Evolutionary conservation across 108 stramenopile genomes (phyloP).

Genomic region (Ochromonas danica): DNA sequence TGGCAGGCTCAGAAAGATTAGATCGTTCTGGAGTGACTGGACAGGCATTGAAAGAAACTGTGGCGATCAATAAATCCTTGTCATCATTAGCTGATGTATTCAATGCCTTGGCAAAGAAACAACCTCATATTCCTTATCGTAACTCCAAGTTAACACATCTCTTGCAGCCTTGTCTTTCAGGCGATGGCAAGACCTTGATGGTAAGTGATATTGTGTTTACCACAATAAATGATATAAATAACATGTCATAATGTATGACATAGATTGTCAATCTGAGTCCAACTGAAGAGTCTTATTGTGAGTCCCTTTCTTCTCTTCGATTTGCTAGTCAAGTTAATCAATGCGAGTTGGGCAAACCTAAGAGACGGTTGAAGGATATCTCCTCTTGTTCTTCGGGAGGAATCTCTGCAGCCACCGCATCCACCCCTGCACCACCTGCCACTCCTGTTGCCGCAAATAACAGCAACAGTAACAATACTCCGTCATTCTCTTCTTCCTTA

Average conservation of each 20-base stretch:
- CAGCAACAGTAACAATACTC: too few species aligned
- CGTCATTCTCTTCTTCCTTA: too few species aligned
- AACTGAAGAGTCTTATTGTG: constrained; percentile 70
- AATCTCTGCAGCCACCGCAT: background rate
- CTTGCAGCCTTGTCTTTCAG: constrained; percentile 58
- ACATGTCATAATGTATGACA: background rate
- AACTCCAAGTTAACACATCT: constrained; percentile 29
- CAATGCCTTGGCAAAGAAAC: constrained; percentile 25
- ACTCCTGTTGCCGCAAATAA: too few species aligned
- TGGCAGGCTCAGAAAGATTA: constrained; percentile 94
- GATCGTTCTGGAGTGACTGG: constrained; percentile 84
- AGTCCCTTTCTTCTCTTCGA: constrained; percentile 85
- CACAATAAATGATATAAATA: background rate
- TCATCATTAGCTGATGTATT: constrained; percentile 27
- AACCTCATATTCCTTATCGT: constrained; percentile 21
- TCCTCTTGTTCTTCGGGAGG: too few species aligned
- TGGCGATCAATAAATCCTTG: constrained; percentile 77
- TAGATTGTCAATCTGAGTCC: constrained; percentile 76
- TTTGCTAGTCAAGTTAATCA: constrained; percentile 70
- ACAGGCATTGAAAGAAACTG: constrained; percentile 83
- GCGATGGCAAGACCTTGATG: constrained; percentile 93
- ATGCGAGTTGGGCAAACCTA: constrained; percentile 62
- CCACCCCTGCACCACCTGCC: too few species aligned
- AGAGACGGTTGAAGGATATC: constrained; percentile 47
- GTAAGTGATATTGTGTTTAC: background rate